phyloP scores from a whole-genome alignment of 495 filamentous ascomycete species.

The Glutinoglossum americanum region DNA sequence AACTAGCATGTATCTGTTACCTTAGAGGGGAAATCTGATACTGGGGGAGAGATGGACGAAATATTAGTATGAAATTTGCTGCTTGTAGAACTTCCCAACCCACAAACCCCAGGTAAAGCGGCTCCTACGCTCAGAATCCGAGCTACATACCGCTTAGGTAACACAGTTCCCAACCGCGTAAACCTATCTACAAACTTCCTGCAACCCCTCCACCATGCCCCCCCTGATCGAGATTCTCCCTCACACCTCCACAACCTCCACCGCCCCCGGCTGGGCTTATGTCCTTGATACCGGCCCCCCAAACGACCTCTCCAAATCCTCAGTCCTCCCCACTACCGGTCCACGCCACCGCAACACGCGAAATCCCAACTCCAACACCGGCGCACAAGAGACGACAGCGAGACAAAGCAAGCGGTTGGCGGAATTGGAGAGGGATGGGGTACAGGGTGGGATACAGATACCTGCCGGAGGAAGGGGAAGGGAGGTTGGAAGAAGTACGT shows the following conservation, averaged over 20 bases:
- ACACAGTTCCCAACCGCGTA: no score
- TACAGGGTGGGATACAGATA: conserved; percentile 46
- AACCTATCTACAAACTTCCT: no score
- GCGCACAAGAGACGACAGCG: conserved; percentile 39
- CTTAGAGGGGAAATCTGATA: no score
- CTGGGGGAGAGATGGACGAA: no score
- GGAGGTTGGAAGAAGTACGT: conserved; percentile 22
- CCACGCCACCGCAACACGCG: conserved; percentile 44
- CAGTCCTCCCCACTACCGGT: conserved; percentile 27
- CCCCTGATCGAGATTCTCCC: conserved; percentile 57
- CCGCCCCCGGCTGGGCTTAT: conserved; percentile 72
- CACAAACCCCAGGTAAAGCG: no score
- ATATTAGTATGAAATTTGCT: no score
- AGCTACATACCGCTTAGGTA: no score
- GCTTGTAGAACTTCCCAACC: no score
- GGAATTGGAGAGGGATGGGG: conserved; percentile 65
- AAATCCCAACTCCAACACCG: conserved; percentile 24
- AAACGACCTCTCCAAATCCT: conserved; percentile 36
- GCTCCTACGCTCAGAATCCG: no score
- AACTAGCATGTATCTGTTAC: no score
- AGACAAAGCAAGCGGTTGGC: conserved; percentile 61
- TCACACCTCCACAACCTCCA: conserved; percentile 32
- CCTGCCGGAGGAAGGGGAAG: conserved; percentile 27
- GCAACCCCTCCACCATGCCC: no score
- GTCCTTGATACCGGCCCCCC: conserved; percentile 48